Evolutionary conservation across 2,329 filamentous ascomycete species (phyloP).

Genomic region (Polytolypa hystricis): DNA sequence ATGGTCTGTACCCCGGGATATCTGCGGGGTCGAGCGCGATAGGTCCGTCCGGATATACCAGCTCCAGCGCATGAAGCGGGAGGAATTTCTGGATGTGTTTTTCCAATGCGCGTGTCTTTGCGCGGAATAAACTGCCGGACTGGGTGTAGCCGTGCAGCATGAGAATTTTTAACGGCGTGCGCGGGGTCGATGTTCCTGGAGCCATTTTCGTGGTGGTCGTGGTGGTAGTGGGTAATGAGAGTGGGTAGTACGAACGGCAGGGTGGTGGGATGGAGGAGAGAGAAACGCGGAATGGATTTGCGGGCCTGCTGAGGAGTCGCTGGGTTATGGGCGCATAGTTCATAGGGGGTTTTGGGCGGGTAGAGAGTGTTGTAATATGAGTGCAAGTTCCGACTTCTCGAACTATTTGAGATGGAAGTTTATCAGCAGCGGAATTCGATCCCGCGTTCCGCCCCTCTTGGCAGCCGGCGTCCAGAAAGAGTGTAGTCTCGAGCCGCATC

Average conservation of each 20-base stretch:
- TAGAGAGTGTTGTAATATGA: too few relatives aligned
- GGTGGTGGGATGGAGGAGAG: not conserved
- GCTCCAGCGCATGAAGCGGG: constrained; percentile 45
- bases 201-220: not conserved
- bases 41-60: constrained; percentile 61
- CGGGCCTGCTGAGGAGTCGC: not conserved
- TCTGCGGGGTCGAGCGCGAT: constrained; percentile 52
- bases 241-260: not conserved
- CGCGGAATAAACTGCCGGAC: constrained; percentile 71
- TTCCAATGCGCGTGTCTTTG: constrained; percentile 77
- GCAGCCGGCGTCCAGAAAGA: too few relatives aligned
- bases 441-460: too few relatives aligned
- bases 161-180: constrained; percentile 48
- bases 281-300: not conserved
- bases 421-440: too few relatives aligned
- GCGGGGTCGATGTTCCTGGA: not conserved
- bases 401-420: too few relatives aligned
- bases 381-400: too few relatives aligned
- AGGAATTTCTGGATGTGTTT: constrained; percentile 71
- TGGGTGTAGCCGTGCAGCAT: constrained; percentile 88
- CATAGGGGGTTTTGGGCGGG: too few relatives aligned
- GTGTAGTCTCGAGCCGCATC: too few relatives aligned
- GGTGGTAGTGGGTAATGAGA: not conserved
- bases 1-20: constrained; percentile 55
- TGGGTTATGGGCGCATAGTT: not conserved